Evolutionary conservation across 805 yeast species (phyloP).

Genomic region (Myxozyma nipponensis): DNA sequence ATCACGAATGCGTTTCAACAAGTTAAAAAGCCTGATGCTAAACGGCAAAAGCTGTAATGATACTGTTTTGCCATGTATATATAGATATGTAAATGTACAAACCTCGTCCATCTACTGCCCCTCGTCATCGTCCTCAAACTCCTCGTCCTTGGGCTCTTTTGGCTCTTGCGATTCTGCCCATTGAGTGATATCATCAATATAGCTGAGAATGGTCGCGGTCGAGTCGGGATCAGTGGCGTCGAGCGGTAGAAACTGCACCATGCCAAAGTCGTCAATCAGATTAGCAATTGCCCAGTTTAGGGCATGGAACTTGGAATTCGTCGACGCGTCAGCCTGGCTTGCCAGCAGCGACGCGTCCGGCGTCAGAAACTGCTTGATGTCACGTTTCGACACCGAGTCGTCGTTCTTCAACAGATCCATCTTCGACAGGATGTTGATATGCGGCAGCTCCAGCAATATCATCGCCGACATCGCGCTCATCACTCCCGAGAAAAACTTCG

Average conservation of each 20-base stretch:
- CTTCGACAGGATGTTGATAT: conserved; percentile 83
- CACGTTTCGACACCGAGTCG: conserved; percentile 54
- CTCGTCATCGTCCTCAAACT: conserved; percentile 50
- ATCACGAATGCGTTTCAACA: conserved; percentile 10
- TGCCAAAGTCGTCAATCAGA: conserved; percentile 94
- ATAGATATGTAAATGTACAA: background rate
- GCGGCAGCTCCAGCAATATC: conserved; percentile 93
- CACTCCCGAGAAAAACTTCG: conserved; percentile 94
- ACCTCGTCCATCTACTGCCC: conserved; percentile 36
- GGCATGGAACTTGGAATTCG: conserved; percentile 61
- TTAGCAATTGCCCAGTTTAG: conserved; percentile 81
- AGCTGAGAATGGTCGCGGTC: conserved; percentile 77
- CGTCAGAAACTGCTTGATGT: conserved; percentile 75
- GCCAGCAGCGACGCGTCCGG: conserved; percentile 82
- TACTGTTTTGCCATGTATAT: background rate
- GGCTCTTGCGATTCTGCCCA: conserved; percentile 98
- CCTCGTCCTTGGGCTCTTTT: conserved; percentile 83
- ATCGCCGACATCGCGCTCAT: conserved; percentile 97
- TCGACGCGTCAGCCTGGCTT: conserved; percentile 47
- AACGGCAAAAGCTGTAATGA: background rate
- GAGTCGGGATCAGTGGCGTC: conserved; percentile 74
- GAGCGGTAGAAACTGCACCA: conserved; percentile 94
- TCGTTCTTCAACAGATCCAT: conserved; percentile 74
- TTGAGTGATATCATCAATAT: conserved; percentile 94
- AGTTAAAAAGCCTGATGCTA: conserved; percentile 1